These are phyloP conservation scores for Heliamphora pulchella DNA, from an alignment of 179 eudicot species.

Conservation along the genomic window DNA sequence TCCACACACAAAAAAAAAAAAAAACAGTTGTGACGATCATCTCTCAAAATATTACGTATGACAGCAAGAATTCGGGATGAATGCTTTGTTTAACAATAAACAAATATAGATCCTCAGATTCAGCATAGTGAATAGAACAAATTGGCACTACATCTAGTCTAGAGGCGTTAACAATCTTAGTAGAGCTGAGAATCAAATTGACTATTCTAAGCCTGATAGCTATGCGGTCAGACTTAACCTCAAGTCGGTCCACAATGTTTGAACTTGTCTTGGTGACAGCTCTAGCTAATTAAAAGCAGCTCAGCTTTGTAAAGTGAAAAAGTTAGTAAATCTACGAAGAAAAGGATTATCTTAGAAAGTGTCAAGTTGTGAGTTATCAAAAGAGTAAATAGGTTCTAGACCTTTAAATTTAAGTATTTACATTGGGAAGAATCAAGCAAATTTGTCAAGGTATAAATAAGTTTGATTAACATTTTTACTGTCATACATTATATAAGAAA, in stretches of 20 bases:
- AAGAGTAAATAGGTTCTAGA: neutral
- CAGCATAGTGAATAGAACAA: too few relatives aligned
- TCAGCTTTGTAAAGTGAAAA: neutral
- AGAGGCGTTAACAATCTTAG: neutral
- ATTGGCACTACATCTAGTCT: neutral
- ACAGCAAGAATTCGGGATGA: neutral
- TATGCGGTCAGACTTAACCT: neutral
- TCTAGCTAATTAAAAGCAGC: neutral
- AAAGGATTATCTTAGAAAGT: neutral
- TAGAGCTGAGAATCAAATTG: neutral
- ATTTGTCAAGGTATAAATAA: neutral
- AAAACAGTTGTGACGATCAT: neutral
- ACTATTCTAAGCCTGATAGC: neutral
- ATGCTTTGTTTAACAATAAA: neutral
- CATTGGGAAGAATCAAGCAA: neutral
- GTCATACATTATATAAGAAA: too few relatives aligned
- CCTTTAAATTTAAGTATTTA: neutral
- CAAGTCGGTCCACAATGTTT: neutral
- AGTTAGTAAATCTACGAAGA: neutral
- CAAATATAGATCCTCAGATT: neutral
- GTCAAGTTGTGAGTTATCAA: neutral
- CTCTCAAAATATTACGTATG: neutral
- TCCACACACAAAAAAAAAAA: too few relatives aligned
- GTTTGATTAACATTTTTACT: neutral
- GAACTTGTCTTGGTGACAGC: neutral